Evolutionary conservation across 768 basidiomycete genomes (phyloP), one percentile per base, ranked within the genome.

Genomic region (Suillus hirtellus): DNA sequence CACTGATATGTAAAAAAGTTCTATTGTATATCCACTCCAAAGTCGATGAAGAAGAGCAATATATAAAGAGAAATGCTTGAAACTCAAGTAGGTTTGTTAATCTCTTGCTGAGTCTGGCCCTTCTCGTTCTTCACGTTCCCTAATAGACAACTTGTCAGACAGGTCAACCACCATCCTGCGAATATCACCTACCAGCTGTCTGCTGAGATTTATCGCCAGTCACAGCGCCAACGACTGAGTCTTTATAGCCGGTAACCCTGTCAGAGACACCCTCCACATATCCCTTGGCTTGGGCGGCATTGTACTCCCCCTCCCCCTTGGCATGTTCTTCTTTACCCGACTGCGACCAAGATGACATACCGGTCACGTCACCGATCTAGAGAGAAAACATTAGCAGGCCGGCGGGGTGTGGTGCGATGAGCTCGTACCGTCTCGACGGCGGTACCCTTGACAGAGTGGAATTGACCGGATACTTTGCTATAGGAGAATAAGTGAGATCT

Each of bases 171-270:
- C 3, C 0, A 24, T 1, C 1, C 35, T 40, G 17, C 21, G 9
- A 6, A 4, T 14, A 5, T 17, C 5, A 66, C 77, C 58, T 63
- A 84, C 86, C 85, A 19, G 76, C n/a, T 19, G 66, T 61, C 71
- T 88, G 78, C 69, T 85, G 82, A n/a, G 73, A 46, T 66, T 79
- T 78, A 71, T 87, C 87, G 34, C 85, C 86, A n/a, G 75, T 80
- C 55, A 88, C 65, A 11, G 86, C 82, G 40, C 86, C 86, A 42
- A 83, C 75, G 38, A 87, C 73, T 49, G 82, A 69, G 60, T 87
- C 85, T 63, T 82, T 81, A 72, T 84, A 83, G 46, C 86, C 86
- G 2, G 66, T 71, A 9, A 79, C 40, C 61, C 78, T 79, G 63
- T 87, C 85, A 15, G 70, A 9, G 1, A 73, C 71, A 27, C 86